Base-by-base conservation (phyloP, 768 basidiomycete species). In the Pleurotus platypus region DNA sequence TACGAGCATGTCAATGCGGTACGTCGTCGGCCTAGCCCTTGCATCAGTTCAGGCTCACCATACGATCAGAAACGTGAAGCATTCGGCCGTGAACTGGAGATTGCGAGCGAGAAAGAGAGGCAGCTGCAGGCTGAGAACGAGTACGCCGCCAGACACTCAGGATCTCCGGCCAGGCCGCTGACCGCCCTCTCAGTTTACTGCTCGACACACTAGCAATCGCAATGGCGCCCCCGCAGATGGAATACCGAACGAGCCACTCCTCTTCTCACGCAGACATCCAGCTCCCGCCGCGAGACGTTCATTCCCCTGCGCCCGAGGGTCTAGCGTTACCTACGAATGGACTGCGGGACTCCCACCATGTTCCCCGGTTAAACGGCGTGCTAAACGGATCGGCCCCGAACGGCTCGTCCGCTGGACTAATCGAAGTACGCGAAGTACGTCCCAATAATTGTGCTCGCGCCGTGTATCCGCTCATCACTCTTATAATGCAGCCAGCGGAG, bases 121-220 rank as follows among this genome's bases (percentile, higher is more conserved):
- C 74, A 72, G 55, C 67, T 82, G 2, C 76, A 80, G 57, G 76
- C 75, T 2, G 80, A 82, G 63, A 79, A 80, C 58, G 77, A 80
- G 80, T 82, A 53, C 46, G 77, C 66, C 39, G 37, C 40, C 20
- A 48, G 18, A 18, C 46, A 45, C 9, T 55, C 38, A n/a, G 30
- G 24, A n/a, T 40, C 18, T 20, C 11, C 51, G 39, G 8, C 8
- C 6, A 35, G 5, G 37, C 35, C 20, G 42, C 38, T 54, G 20
- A 54, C 15, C 24, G n/a, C 13, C 8, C 11, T n/a, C 12, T 16
- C 49, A 54, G 51, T 20, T 39, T 54, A 22, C 51, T 54, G 39
- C 51, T 54, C 12, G 51, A 54, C 12, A 54, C 51, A 5, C 39
- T 54, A 18, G 37, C 39, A 18, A 42, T 54, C 9, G 51, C 39